Evolutionary conservation across 2,329 filamentous ascomycete species (phyloP).

Genomic region (Aspergillus tubingensis): DNA sequence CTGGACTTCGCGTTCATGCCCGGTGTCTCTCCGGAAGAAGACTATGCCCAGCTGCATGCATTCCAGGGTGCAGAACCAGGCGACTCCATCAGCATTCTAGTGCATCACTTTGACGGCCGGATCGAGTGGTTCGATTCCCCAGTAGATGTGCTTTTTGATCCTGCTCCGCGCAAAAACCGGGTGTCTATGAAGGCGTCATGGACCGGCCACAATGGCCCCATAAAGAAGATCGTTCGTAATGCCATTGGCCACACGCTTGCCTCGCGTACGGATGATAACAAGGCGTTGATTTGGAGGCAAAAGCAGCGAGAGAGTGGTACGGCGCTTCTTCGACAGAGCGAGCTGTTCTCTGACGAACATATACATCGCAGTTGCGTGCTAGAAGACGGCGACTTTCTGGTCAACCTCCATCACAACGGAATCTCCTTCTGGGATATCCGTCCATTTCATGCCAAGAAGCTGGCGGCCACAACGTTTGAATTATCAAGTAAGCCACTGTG

Average conservation of each 20-base stretch:
- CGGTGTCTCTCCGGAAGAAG: slow-evolving; percentile 35
- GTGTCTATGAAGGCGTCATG: slow-evolving; percentile 67
- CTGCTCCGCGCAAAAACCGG: slow-evolving; percentile 60
- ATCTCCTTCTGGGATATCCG: slow-evolving; percentile 81
- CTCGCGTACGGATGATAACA: slow-evolving; percentile 75
- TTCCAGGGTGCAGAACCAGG: slow-evolving; percentile 67
- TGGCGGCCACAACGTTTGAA: slow-evolving; percentile 62
- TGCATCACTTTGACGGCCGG: slow-evolving; percentile 82
- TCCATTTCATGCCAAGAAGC: slow-evolving; percentile 56
- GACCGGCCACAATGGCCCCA: slow-evolving; percentile 78
- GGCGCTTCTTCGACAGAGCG: slow-evolving; percentile 66
- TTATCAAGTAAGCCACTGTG: slow-evolving; percentile 74
- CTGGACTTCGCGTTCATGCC: slow-evolving; percentile 47
- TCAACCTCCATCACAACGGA: slow-evolving; percentile 72
- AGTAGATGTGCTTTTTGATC: slow-evolving; percentile 78
- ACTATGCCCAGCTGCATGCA: slow-evolving; percentile 69
- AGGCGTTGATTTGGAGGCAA: slow-evolving; percentile 83
- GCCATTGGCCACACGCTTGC: slow-evolving; percentile 77
- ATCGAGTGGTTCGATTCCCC: slow-evolving; percentile 80
- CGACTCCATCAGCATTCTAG: slow-evolving; percentile 69
- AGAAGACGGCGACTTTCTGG: slow-evolving; percentile 73
- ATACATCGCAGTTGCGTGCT: slow-evolving; percentile 81
- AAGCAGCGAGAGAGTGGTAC: slow-evolving; percentile 52
- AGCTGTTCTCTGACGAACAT: slow-evolving; percentile 66
- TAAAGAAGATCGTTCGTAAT: slow-evolving; percentile 85